Percentiles rank a stretch among this genome's conserved stretches.
These are phyloP conservation scores for Trypanosoma platydactyli DNA, from an alignment of 208 protist genomes.

Conservation along the genomic window DNA sequence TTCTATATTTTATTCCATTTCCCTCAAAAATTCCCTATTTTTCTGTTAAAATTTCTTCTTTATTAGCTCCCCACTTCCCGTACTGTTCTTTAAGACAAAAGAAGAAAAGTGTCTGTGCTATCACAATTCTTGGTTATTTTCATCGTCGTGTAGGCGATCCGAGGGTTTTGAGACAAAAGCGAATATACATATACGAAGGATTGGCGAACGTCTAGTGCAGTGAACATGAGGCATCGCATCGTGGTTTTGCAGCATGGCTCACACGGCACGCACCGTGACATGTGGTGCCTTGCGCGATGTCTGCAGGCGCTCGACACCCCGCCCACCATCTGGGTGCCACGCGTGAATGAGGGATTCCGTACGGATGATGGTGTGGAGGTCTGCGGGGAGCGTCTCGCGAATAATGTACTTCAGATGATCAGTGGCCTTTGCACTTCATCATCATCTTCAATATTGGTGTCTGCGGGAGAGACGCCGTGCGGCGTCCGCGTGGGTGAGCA, in stretches of 20 bases:
- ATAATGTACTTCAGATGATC: slow-evolving; percentile 17
- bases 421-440: not conserved
- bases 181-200: not conserved
- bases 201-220: too few species aligned
- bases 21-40: too few species aligned
- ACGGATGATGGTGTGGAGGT: slow-evolving; percentile 44
- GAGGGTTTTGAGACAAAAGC: not conserved
- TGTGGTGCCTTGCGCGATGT: slow-evolving; percentile 31
- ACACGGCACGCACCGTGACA: slow-evolving; percentile 41
- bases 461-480: too few species aligned
- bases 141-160: too few species aligned
- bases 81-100: not conserved
- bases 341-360: slow-evolving; percentile 29
- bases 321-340: slow-evolving; percentile 32
- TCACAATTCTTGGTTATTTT: too few species aligned
- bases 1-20: too few species aligned
- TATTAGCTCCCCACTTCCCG: not conserved
- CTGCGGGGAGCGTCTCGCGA: slow-evolving; percentile 36
- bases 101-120: too few species aligned
- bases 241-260: slow-evolving; percentile 74
- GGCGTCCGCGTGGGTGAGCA: not conserved
- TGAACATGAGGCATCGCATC: slow-evolving; percentile 23
- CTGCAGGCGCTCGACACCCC: slow-evolving; percentile 1
- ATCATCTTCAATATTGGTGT: too few species aligned
- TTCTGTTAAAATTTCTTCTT: not conserved